Evolutionary conservation across 208 protist genomes (phyloP).

Genomic region (Trypanosoma mega): DNA sequence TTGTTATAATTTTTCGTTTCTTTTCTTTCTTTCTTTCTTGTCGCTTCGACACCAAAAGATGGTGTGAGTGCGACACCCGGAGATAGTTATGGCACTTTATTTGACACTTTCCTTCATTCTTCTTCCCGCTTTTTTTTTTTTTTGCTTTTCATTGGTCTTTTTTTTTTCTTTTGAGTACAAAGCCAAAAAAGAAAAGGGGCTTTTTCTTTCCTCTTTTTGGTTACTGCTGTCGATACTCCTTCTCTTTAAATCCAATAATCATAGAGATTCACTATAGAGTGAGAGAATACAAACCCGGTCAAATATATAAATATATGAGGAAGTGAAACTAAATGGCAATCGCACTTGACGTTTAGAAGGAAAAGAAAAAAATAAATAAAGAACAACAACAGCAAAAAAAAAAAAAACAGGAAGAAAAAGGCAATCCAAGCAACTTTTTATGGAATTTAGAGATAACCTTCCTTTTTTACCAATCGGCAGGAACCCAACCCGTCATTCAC

Average conservation of each 20-base stretch:
- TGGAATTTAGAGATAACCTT: no score
- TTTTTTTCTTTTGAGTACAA: constrained; percentile 2
- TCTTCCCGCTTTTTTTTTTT: not conserved
- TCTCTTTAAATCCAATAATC: not conserved
- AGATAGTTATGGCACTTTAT: no score
- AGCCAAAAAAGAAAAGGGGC: not conserved
- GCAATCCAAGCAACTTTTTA: not conserved
- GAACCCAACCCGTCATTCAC: no score
- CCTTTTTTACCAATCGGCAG: no score
- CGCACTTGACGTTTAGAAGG: constrained; percentile 1
- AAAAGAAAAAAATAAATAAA: not conserved
- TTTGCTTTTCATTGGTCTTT: not conserved
- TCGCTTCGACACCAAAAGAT: no score
- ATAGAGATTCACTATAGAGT: no score
- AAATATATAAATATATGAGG: constrained; percentile 13
- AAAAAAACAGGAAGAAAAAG: not conserved
- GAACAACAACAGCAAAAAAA: not conserved
- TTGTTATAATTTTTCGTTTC: not conserved
- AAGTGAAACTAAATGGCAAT: no score
- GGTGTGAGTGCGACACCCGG: no score
- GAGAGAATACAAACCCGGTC: constrained; percentile 11
- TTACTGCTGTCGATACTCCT: not conserved
- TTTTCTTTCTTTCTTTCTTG: not conserved
- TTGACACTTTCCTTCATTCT: no score
- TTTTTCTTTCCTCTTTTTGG: not conserved